A percentile compares a stretch with the other conserved stretches of the same genome.
Evolutionary conservation across 1,284 basidiomycete species (phyloP).

Genomic region (Phylloporus gajari): DNA sequence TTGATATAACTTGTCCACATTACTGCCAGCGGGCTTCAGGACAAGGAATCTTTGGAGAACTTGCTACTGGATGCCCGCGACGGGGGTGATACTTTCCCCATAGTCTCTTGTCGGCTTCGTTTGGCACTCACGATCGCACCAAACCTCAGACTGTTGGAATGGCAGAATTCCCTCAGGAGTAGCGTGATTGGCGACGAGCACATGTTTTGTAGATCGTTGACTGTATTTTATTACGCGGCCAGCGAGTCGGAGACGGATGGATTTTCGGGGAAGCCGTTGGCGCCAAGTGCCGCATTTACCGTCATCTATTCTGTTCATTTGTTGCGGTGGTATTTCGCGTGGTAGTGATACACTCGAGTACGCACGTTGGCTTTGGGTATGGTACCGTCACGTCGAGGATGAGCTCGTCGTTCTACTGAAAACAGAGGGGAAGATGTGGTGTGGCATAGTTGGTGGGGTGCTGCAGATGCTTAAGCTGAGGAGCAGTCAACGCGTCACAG

Average conservation of each 20-base stretch:
- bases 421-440: too few relatives aligned
- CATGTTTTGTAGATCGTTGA: too few relatives aligned
- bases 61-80: slow-evolving; percentile 84
- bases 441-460: too few relatives aligned
- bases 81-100: slow-evolving; percentile 56
- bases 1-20: background rate
- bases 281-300: slow-evolving; percentile 81
- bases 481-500: too few relatives aligned
- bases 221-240: slow-evolving; percentile 47
- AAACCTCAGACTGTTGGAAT: slow-evolving; percentile 92
- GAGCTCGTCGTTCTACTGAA: too few relatives aligned
- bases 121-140: slow-evolving; percentile 95
- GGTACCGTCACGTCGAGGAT: too few relatives aligned
- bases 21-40: slow-evolving; percentile 80
- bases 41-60: slow-evolving; percentile 75
- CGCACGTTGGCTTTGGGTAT: too few relatives aligned
- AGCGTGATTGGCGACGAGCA: slow-evolving; percentile 89
- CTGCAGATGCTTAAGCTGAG: too few relatives aligned
- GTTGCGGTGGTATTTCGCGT: too few relatives aligned
- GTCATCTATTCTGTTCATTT: slow-evolving; percentile 85
- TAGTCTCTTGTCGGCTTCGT: slow-evolving; percentile 68
- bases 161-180: slow-evolving; percentile 79
- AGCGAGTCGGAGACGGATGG: slow-evolving; percentile 83
- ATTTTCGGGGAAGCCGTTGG: slow-evolving; percentile 90
- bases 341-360: too few relatives aligned